Base-by-base conservation (phyloP, 208 protist species). In the Leishmania turanica region DNA sequence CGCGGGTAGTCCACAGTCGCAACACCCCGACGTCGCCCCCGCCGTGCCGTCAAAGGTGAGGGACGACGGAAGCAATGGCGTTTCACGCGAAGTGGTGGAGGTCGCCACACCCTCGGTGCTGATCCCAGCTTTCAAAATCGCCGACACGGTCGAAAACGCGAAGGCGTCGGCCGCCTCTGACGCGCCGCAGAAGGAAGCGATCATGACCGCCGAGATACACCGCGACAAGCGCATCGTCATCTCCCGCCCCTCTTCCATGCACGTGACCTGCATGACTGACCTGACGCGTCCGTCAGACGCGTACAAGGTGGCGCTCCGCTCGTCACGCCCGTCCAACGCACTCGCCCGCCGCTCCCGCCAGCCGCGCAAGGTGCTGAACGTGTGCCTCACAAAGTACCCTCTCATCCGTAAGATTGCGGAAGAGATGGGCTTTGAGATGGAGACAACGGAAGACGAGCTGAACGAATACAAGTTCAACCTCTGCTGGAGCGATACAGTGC, bases 401-500 rank as follows among this genome's bases (percentile, higher is more conserved):
- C 85, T 97, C 70, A 84, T 98, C 47, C 92, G 94, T 65, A 82
- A 85, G 54, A 82, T 97, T 70, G 94, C 93, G 7, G 88, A 88
- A 13, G 90, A 93, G 78, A 79, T 94, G 58, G 94, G 89, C 60
- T 98, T 92, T 77, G 88, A 84, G 34, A 82, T 95, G 40, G 78
- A 97, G 78, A 94, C 96, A 70, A 85, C 80, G 2, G 92, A 97
- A 53, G 92, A 97, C 3, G 93, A 93, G 37, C 84, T 98, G 60
- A 89, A 96, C 74, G 85, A 90, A 58, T 98, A 97, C 78, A 86
- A 91, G 62, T 99, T 98, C 85, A 98, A 99, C 87, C 70, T 99
- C 27, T 94, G 96, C 84, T 99, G 97, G 97, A 97, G 91, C 68
- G 98, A 99, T 80, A 95, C 92, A 17, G 95, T 96, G 24, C 90